These are phyloP conservation scores for Xylariomycetidae sp. DNA, from an alignment of 2,329 filamentous ascomycete species.

Conservation along the genomic window DNA sequence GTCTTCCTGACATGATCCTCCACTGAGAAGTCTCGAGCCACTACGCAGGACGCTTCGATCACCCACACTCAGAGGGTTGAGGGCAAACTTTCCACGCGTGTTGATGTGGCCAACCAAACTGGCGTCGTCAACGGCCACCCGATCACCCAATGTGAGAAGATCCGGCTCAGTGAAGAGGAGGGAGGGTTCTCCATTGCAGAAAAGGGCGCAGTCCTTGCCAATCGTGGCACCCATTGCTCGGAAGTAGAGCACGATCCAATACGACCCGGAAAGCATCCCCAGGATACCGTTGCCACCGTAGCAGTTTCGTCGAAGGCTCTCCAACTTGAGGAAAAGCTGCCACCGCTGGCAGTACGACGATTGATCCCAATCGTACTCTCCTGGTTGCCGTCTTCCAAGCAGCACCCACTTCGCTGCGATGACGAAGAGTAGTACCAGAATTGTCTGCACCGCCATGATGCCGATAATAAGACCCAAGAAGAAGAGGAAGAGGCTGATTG, in stretches of 20 bases:
- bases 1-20: conserved; percentile 46
- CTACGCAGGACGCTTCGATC: conserved; percentile 45
- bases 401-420: conserved; percentile 46
- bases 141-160: conserved; percentile 45
- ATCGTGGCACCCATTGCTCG: conserved; percentile 46
- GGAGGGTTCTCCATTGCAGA: conserved; percentile 45
- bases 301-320: conserved; percentile 43
- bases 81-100: conserved; percentile 48
- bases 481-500: conserved; percentile 23
- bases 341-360: conserved; percentile 51
- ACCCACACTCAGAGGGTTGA: conserved; percentile 45
- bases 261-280: conserved; percentile 46
- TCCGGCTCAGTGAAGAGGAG: conserved; percentile 54
- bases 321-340: conserved; percentile 48
- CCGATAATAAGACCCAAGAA: conserved; percentile 34
- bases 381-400: conserved; percentile 42
- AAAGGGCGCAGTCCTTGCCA: conserved; percentile 48
- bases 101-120: conserved; percentile 52
- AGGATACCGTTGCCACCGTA: conserved; percentile 45
- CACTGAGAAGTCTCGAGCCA: conserved; percentile 45
- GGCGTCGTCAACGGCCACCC: conserved; percentile 49
- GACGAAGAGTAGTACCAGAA: conserved; percentile 37
- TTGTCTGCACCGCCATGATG: conserved; percentile 36
- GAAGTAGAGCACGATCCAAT: conserved; percentile 48
- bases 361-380: conserved; percentile 53